phyloP scores from a whole-genome alignment of 2,329 filamentous ascomycete species.

The Aspergillus sp. region DNA sequence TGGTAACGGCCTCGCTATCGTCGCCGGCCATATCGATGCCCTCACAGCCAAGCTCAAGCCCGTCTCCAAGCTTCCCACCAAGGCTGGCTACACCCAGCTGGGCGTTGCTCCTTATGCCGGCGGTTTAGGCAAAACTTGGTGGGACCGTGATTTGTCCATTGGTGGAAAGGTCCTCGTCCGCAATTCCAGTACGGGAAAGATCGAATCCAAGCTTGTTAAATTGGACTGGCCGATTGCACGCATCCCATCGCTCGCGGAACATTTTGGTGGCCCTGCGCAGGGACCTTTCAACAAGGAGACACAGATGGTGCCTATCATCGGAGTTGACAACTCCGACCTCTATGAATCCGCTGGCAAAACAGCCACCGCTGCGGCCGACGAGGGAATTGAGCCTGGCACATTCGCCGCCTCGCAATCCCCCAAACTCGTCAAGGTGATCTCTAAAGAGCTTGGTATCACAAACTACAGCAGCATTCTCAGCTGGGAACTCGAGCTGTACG shows the following conservation, averaged over 20 bases:
- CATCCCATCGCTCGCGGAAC: conserved; percentile 87
- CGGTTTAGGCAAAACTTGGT: conserved; percentile 86
- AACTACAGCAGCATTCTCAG: conserved; percentile 77
- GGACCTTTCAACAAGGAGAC: conserved; percentile 82
- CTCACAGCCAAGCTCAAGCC: conserved; percentile 90
- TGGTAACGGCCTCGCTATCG: conserved; percentile 83
- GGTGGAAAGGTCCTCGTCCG: conserved; percentile 86
- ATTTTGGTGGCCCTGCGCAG: conserved; percentile 74
- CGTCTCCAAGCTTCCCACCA: conserved; percentile 77
- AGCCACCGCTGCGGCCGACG: conserved; percentile 37
- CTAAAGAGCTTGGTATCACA: conserved; percentile 70
- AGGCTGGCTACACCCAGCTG: conserved; percentile 82
- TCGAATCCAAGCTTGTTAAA: conserved; percentile 79
- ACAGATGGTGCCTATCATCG: conserved; percentile 90
- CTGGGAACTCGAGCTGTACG: conserved; percentile 96
- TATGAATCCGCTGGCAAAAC: conserved; percentile 24
- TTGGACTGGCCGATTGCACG: conserved; percentile 92
- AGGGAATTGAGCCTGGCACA: conserved; percentile 53
- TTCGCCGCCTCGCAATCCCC: conserved; percentile 85
- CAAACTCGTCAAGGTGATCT: conserved; percentile 79
- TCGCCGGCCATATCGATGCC: conserved; percentile 91
- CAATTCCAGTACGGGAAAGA: conserved; percentile 70
- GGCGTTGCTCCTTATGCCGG: conserved; percentile 93
- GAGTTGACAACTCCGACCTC: conserved; percentile 72
- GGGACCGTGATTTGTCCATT: conserved; percentile 91